Conservation (phyloP, 1,284 basidiomycete species). For the Fereydounia khargensis region DNA sequence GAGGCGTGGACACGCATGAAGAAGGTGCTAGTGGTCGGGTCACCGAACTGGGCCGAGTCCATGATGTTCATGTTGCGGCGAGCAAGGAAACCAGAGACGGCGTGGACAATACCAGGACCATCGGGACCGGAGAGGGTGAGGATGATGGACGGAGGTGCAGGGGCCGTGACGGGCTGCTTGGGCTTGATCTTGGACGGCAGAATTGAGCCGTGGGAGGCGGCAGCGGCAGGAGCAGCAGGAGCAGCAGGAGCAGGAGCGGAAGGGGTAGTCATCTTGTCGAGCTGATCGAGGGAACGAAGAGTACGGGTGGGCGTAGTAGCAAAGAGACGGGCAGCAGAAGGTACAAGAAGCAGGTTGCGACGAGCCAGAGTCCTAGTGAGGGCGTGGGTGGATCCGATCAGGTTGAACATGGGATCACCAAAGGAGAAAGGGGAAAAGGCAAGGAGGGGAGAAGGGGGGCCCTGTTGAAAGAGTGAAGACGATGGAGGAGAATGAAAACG, state of each 20-base stretch:
- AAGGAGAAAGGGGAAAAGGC: background rate
- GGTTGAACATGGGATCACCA: conserved; percentile 21
- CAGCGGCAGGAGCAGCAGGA: conserved; percentile 57
- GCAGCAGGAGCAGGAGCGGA: conserved; percentile 63
- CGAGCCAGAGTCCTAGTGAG: background rate
- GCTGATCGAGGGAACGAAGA: conserved; percentile 39
- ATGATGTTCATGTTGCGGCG: conserved; percentile 50
- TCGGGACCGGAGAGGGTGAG: conserved; percentile 54
- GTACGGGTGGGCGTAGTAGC: background rate
- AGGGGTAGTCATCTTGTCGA: conserved; percentile 28
- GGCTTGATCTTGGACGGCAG: conserved; percentile 23
- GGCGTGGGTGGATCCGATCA: conserved; percentile 16
- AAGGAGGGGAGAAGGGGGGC: background rate
- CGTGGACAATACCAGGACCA: conserved; percentile 46
- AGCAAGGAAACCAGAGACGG: conserved; percentile 47
- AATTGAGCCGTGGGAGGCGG: conserved; percentile 15
- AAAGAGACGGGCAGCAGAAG: background rate
- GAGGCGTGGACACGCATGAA: conserved; percentile 55
- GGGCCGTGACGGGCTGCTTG: conserved; percentile 59
- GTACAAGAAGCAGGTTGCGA: background rate
- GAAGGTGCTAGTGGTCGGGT: conserved; percentile 48
- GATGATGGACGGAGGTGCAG: conserved; percentile 51
- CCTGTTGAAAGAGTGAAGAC: background rate
- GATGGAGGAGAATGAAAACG: background rate
- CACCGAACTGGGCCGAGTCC: conserved; percentile 53